These are phyloP conservation scores for Podila verticillata DNA, from an alignment of 192 early-diverging fungal genomes.

Conservation along the genomic window DNA sequence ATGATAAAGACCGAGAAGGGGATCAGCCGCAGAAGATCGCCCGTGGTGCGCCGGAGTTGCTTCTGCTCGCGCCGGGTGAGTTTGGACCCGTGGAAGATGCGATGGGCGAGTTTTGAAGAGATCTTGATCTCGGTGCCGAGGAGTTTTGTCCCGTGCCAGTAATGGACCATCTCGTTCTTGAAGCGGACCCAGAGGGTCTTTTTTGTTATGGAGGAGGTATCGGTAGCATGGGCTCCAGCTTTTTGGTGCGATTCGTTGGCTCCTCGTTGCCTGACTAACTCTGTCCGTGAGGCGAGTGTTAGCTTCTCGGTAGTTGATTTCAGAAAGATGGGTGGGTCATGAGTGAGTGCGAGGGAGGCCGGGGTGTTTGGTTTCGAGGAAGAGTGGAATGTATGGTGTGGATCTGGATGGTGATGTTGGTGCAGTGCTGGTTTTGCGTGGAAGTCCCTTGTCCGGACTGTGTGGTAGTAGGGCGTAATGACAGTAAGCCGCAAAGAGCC, in stretches of 20 bases:
- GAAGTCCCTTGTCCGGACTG: neutral
- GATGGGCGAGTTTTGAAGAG: slow-evolving; percentile 80
- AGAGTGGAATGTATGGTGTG: neutral
- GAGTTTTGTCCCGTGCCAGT: slow-evolving; percentile 95
- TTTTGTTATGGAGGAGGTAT: slow-evolving; percentile 32
- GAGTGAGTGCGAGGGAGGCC: neutral
- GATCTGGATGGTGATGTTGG: neutral
- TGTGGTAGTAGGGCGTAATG: neutral
- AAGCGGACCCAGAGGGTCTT: slow-evolving; percentile 80
- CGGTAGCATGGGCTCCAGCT: neutral
- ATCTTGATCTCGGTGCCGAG: slow-evolving; percentile 89
- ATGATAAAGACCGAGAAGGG: slow-evolving; percentile 93
- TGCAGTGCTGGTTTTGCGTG: neutral
- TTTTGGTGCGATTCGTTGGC: too few relatives aligned
- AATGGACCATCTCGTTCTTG: slow-evolving; percentile 91
- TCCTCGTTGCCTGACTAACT: neutral
- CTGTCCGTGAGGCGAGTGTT: neutral
- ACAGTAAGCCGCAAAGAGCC: neutral
- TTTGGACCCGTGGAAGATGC: slow-evolving; percentile 79
- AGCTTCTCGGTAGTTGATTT: neutral
- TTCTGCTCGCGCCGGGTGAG: slow-evolving; percentile 90
- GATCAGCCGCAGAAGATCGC: slow-evolving; percentile 86
- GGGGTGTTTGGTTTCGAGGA: neutral
- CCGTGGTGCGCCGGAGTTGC: slow-evolving; percentile 67
- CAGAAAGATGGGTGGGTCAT: neutral